Evolutionary conservation across 352 stramenopile species (phyloP).

Genomic region (Proteromonas lacertae): DNA sequence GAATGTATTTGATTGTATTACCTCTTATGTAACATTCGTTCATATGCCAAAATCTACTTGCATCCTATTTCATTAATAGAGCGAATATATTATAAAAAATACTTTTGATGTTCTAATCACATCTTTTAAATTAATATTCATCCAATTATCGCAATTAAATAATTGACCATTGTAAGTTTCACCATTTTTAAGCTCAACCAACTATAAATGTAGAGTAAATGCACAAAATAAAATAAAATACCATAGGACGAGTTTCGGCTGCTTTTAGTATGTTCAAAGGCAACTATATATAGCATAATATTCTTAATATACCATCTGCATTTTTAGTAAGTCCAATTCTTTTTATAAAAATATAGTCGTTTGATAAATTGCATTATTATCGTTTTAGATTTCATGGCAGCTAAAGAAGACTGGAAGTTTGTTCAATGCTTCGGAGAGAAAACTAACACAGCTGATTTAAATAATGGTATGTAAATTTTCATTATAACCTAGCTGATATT

Average conservation of each 20-base stretch:
- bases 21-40: constrained; percentile 87
- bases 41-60: constrained; percentile 87
- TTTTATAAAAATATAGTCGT: too few relatives aligned
- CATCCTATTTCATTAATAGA: constrained; percentile 24
- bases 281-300: too few relatives aligned
- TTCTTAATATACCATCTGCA: too few relatives aligned
- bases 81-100: not conserved
- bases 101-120: constrained; percentile 90
- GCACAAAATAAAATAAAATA: too few relatives aligned
- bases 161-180: constrained; percentile 90
- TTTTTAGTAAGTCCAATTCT: too few relatives aligned
- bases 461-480: constrained; percentile 1
- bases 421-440: constrained; percentile 13
- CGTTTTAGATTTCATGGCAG: too few relatives aligned
- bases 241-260: too few relatives aligned
- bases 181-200: constrained; percentile 95
- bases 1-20: constrained; percentile 91
- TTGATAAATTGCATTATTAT: too few relatives aligned
- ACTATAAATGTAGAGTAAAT: constrained; percentile 73
- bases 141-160: constrained; percentile 85
- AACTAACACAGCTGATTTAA: constrained; percentile 7
- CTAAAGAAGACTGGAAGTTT: constrained; percentile 11
- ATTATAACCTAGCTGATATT: constrained; percentile 32
- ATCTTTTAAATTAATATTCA: constrained; percentile 94
- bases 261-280: too few relatives aligned